A percentile compares a stretch with the other conserved stretches of the same genome.
Conservation (phyloP, 352 stramenopile genomes). For the Phytophthora cactorum region DNA sequence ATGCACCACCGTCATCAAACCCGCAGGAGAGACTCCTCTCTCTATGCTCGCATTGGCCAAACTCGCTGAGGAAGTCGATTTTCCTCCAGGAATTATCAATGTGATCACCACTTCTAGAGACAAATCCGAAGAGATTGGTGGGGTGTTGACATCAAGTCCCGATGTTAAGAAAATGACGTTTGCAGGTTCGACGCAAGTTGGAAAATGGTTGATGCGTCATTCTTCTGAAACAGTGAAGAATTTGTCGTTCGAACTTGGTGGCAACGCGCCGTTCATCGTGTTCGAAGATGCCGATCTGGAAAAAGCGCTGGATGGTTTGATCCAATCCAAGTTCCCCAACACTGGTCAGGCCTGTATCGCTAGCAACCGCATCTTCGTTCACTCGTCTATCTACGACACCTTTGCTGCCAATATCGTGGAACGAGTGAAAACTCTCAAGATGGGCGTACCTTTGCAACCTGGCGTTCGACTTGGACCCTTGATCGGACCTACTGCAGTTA, state of each 20-base stretch:
- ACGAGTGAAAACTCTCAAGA: constrained; percentile 73
- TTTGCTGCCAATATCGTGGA: constrained; percentile 85
- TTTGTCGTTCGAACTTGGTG: constrained; percentile 84
- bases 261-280: constrained; percentile 93
- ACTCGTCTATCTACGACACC: constrained; percentile 90
- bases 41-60: constrained; percentile 92
- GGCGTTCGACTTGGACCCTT: constrained; percentile 91
- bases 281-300: constrained; percentile 86
- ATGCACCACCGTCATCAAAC: constrained; percentile 96
- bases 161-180: constrained; percentile 90
- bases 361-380: constrained; percentile 93
- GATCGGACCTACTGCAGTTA: constrained; percentile 90
- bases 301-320: constrained; percentile 72
- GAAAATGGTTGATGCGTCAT: constrained; percentile 75
- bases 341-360: constrained; percentile 83
- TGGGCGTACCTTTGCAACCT: constrained; percentile 83
- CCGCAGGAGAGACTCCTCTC: constrained; percentile 95
- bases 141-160: constrained; percentile 58
- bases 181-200: constrained; percentile 82
- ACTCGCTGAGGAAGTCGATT: constrained; percentile 85
- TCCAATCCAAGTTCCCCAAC: constrained; percentile 83
- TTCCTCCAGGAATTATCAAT: constrained; percentile 90
- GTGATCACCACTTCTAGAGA: constrained; percentile 70
- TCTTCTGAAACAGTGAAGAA: constrained; percentile 75
- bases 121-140: constrained; percentile 72